Base-by-base conservation (phyloP, 768 basidiomycete genomes). In the Trametes cubensis region DNA sequence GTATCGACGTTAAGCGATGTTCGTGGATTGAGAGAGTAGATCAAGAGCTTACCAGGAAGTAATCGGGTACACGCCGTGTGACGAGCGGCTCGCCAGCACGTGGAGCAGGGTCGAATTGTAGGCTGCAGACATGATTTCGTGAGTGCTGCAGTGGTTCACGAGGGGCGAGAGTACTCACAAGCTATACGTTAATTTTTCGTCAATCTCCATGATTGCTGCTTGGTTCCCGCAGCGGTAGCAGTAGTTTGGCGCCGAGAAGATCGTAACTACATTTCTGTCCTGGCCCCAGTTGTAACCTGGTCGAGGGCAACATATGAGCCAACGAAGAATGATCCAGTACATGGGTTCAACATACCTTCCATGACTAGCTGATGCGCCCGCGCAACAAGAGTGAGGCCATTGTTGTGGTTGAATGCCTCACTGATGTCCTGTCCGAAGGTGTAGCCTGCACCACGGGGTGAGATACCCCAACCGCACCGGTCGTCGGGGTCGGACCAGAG, bases 401-500 rank as follows among this genome's bases (percentile, higher is more conserved):
- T 99, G 76, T 98, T 98, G 77, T 99, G 97, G 76, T 98, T 98
- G 80, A 98, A 98, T 34, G 95, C 95, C 77, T 98, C 95, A 50
- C 93, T 94, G 63, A 99, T 99, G 72, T 99, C 97, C 76, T 98
- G 96, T 44, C 97, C 97, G 73, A 99, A 99, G 13, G 96, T 98
- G 76, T 98, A 99, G 13, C 97, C 97, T 49, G 97, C 97, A 64
- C 97, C 97, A 74, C 97, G 90, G 28, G 97, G 97, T 70, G 94
- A 96, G 70, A 98, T 98, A 34, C 97, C 97, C 97, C 97, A 99
- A 46, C 97, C 97, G 74, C 95, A 97, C 59, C 96, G 91, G 78
- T 98, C 97, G 74, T 99, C 97, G 39, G 97, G 97, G 76, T 99
- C 97, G 54, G 95, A 98, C 97, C 97, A 99, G 64, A 99, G 84